A percentile compares a stretch with the other conserved stretches of the same genome.
These are phyloP conservation scores for Brassica nigra DNA, from an alignment of 345 rosid species.

Conservation along the genomic window DNA sequence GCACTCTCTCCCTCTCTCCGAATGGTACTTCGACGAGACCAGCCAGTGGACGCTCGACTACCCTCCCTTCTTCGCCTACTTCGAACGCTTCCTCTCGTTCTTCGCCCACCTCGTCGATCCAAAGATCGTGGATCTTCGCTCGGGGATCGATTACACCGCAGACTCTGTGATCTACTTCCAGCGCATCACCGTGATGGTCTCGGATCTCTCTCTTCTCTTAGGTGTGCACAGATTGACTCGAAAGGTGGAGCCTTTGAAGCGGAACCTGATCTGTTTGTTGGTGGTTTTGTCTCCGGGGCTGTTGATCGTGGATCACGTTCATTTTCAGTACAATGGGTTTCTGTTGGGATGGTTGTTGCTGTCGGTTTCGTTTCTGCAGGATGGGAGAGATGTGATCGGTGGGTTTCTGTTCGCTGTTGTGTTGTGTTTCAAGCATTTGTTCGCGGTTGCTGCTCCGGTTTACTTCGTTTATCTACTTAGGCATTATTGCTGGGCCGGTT, in stretches of 20 bases:
- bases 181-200: slow-evolving; percentile 63
- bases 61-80: slow-evolving; percentile 80
- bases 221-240: slow-evolving; percentile 59
- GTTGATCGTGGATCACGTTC: slow-evolving; percentile 83
- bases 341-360: slow-evolving; percentile 72
- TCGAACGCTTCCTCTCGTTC: slow-evolving; percentile 59
- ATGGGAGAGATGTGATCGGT: slow-evolving; percentile 81
- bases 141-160: slow-evolving; percentile 60
- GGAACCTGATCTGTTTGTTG: slow-evolving; percentile 57
- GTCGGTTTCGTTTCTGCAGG: slow-evolving; percentile 75
- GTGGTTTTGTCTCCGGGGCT: slow-evolving; percentile 86
- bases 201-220: slow-evolving; percentile 65
- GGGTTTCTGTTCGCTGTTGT: slow-evolving; percentile 75
- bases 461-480: slow-evolving; percentile 80
- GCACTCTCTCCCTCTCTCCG: slow-evolving; percentile 70
- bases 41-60: slow-evolving; percentile 97
- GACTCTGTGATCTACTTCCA: slow-evolving; percentile 67
- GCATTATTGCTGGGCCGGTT: slow-evolving; percentile 81
- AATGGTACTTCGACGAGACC: slow-evolving; percentile 86
- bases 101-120: slow-evolving; percentile 70
- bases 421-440: slow-evolving; percentile 90
- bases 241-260: slow-evolving; percentile 41
- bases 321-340: slow-evolving; percentile 96
- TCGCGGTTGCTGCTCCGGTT: slow-evolving; percentile 92
- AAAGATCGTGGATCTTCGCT: slow-evolving; percentile 56